Base-by-base conservation (phyloP, 1,139 yeast species). In the Yamadazyma atmosphaerica region DNA sequence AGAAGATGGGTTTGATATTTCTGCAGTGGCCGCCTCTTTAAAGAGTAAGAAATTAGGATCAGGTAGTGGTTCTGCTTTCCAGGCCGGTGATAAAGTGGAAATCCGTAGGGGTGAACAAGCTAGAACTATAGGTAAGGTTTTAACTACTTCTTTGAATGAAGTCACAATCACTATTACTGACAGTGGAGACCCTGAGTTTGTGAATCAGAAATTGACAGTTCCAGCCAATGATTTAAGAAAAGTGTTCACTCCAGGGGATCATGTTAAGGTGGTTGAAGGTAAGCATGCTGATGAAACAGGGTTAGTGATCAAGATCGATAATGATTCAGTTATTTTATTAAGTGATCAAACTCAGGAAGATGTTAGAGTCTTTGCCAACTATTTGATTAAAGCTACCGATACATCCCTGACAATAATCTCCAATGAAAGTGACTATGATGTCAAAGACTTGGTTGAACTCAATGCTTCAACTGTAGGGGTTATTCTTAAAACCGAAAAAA, bases 261-360 rank as follows among this genome's bases (percentile, higher is more conserved):
- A 92, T 58, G 96, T 94, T 12, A 82, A 96, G 43, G 95, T 92
- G 22, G 79, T 87, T 34, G 87, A 84, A 56, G 98, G 98, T 55
- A 88, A 85, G 56, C 95, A 88, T 60, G 73, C 81, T 39, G 97
- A 90, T 54, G 97, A 90, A 56, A 87, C 96, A 18, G 98, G 98
- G 64, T 77, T 92, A 67, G 96, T 92, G 37, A 90, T 94, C 34
- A 77, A 81, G 47, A 79, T 87, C 29, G 78, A 79, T 37, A 87
- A 85, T 35, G 96, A 90, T 54, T 85, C 87, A 34, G 98, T 90
- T 14, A 86, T 95, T 0, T 74, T 94, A 49, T 79, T 92, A 46
- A 86, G 95, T 43, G 96, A 92, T 58, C 89, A 89, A 63, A 83
- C 96, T 1, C 80, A 79, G 53, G 81, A 83, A 50, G 98, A 92